These are phyloP conservation scores for Yamadazyma songkhlaensis DNA, from an alignment of 1,139 yeast species.

Conservation along the genomic window DNA sequence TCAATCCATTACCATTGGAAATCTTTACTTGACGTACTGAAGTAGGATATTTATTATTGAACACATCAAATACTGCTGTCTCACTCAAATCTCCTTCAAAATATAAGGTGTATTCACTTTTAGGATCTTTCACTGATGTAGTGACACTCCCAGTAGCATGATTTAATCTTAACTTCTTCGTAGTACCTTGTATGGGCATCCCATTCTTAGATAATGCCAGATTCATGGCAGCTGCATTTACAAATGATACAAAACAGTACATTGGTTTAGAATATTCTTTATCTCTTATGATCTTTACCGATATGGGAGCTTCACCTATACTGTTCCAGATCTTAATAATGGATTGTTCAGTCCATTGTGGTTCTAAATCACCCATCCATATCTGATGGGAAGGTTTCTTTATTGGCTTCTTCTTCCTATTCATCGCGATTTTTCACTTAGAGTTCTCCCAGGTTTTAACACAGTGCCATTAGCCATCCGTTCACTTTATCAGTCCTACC, in stretches of 20 bases:
- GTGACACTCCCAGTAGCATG: constrained; percentile 53
- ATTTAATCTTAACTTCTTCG: constrained; percentile 66
- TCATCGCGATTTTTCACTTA: neutral
- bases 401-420: neutral
- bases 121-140: constrained; percentile 2
- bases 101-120: constrained; percentile 55
- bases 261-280: constrained; percentile 26
- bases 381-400: constrained; percentile 27
- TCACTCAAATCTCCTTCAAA: constrained; percentile 90
- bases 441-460: neutral
- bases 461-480: neutral
- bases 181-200: constrained; percentile 56
- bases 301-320: constrained; percentile 35
- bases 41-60: constrained; percentile 63
- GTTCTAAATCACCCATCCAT: constrained; percentile 97
- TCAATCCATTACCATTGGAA: constrained; percentile 90
- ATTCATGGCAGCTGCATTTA: constrained; percentile 62
- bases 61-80: constrained; percentile 60
- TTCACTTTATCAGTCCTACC: neutral
- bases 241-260: constrained; percentile 85
- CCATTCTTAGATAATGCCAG: constrained; percentile 73
- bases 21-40: constrained; percentile 84
- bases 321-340: constrained; percentile 65
- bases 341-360: constrained; percentile 74
- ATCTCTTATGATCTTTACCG: constrained; percentile 38